These are phyloP conservation scores for Yarrowia sp. DNA, from an alignment of 805 yeast genomes.

Conservation along the genomic window DNA sequence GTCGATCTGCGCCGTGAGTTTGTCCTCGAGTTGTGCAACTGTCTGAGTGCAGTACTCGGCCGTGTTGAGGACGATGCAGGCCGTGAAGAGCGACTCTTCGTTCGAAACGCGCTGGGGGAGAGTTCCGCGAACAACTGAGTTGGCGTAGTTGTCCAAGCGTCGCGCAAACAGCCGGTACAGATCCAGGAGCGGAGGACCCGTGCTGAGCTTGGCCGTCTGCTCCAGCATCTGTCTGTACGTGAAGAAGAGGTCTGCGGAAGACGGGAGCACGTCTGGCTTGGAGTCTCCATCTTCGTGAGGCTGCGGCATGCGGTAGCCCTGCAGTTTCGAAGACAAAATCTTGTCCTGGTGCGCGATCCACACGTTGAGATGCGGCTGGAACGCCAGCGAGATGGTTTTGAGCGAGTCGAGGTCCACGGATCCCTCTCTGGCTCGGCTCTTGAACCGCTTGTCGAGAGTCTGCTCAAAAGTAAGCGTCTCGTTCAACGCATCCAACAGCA, in stretches of 20 bases:
- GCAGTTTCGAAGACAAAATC: conserved; percentile 56
- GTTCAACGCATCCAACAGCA: conserved; percentile 65
- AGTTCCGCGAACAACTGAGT: conserved; percentile 46
- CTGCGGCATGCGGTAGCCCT: conserved; percentile 51
- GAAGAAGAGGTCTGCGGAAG: conserved; percentile 84
- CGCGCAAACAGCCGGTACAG: conserved; percentile 61
- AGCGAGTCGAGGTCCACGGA: conserved; percentile 9
- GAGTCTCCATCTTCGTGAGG: conserved; percentile 45
- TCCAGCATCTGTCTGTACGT: conserved; percentile 67
- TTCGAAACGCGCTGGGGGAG: conserved; percentile 12
- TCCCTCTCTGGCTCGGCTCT: conserved; percentile 7
- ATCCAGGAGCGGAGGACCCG: conserved; percentile 45
- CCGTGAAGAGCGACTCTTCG: conserved; percentile 59
- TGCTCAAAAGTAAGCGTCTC: conserved; percentile 83
- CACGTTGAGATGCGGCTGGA: conserved; percentile 78
- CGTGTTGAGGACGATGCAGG: conserved; percentile 76
- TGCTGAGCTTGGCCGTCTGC: conserved; percentile 62
- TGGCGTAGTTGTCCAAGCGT: conserved; percentile 60
- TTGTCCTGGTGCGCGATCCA: conserved; percentile 88
- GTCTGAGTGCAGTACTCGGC: conserved; percentile 86
- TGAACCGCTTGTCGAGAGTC: conserved; percentile 61
- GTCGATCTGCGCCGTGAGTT: conserved; percentile 47
- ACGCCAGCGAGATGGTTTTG: conserved; percentile 56
- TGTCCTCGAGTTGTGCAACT: conserved; percentile 70
- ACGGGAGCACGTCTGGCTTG: conserved; percentile 62